Evolutionary conservation across 805 yeast genomes (phyloP), one percentile per base, ranked within the genome.

Genomic region (Kuraishia cidri): DNA sequence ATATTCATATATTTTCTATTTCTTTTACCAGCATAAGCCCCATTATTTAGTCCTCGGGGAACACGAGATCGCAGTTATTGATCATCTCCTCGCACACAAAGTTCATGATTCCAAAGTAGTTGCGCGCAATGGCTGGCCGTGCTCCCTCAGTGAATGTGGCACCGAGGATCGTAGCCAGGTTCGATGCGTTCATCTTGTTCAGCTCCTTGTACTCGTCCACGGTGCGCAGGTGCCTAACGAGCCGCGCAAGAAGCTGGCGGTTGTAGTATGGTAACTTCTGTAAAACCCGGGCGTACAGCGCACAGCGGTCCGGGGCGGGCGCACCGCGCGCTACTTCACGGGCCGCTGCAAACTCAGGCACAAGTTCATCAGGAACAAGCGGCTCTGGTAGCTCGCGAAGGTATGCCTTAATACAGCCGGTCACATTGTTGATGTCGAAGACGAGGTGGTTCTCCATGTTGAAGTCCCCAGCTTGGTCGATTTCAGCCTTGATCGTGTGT

Each of bases 301-400:
- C 36, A 23, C 54, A 48, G 30, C 60, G 41, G n/a, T 35, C 19
- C n/a, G 23, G 36, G 24, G 35, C 23, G 15, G 39, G 19, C 2
- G 45, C 50, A 1, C 50, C 39, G 20, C 44, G 41, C 1, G 49
- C 32, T 8, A 40, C 21, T 12, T 46, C 45, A 33, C 48, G 49
- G 5, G 67, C 52, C 3, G 43, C 43, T 24, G 68, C 68, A 46
- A 85, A 76, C 14, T 64, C 63, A 5, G 72, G 75, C 16, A 87
- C 69, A n/a, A 75, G 67, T 19, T 69, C 72, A 38, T 72, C 76
- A 0, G 90, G 74, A 29, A 88, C 68, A 23, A 86, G 56, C 3
- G 94, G 83, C 45, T 86, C 94, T 0, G 96, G 95, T 23, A 88
- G 60, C 44, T 86, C 96, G 45, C 97, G 69, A 44, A 88, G 59